A percentile compares a stretch with the other conserved stretches of the same genome.
Evolutionary conservation across 2,329 filamentous ascomycete genomes (phyloP).

Genomic region (Penicillium crustosum): DNA sequence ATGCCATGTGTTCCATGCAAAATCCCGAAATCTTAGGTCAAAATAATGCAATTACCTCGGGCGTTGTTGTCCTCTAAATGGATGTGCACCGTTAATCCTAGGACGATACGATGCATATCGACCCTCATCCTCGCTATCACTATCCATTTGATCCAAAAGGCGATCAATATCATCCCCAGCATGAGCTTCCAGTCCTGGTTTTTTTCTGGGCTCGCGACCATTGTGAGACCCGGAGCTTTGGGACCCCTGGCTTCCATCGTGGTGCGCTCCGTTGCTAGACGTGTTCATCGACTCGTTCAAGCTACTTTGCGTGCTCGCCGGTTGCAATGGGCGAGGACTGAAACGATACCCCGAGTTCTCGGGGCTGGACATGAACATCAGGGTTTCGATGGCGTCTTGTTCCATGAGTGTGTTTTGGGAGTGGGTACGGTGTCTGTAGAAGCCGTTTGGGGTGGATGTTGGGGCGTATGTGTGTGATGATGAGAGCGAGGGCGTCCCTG

Average conservation of each 20-base stretch:
- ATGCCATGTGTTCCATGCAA: neutral
- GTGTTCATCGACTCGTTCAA: slow-evolving; percentile 28
- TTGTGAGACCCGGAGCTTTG: slow-evolving; percentile 19
- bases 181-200: slow-evolving; percentile 30
- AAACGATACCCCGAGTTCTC: slow-evolving; percentile 48
- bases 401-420: slow-evolving; percentile 50
- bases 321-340: slow-evolving; percentile 32
- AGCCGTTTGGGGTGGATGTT: slow-evolving; percentile 25
- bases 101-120: slow-evolving; percentile 19
- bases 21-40: neutral
- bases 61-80: slow-evolving; percentile 7
- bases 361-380: slow-evolving; percentile 53
- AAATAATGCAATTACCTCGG: slow-evolving; percentile 10
- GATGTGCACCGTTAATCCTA: slow-evolving; percentile 6
- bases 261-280: slow-evolving; percentile 5
- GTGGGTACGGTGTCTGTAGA: slow-evolving; percentile 35
- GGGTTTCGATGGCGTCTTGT: slow-evolving; percentile 52
- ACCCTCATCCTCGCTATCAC: slow-evolving; percentile 38
- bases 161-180: slow-evolving; percentile 44
- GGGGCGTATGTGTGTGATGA: slow-evolving; percentile 20
- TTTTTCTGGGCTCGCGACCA: slow-evolving; percentile 7
- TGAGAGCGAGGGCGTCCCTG: slow-evolving; percentile 35
- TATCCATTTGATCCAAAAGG: slow-evolving; percentile 44
- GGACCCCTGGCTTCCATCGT: slow-evolving; percentile 18
- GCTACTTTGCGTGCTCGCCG: slow-evolving; percentile 25